These are phyloP conservation scores for Lactarius evosmus DNA, from an alignment of 768 basidiomycete genomes.

Conservation along the genomic window DNA sequence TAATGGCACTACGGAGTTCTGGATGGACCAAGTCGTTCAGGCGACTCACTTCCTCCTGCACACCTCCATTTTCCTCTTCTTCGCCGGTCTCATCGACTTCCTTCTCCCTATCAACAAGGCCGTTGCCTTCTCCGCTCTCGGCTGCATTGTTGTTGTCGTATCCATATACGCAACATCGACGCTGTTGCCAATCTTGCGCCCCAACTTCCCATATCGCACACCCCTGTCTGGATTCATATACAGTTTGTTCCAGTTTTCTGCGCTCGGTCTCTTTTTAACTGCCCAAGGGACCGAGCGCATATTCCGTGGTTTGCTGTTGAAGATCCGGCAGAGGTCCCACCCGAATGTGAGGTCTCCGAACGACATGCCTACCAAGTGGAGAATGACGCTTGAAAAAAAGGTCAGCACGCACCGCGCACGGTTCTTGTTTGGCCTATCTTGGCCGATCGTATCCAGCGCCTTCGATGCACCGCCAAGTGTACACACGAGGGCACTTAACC, in stretches of 20 bases:
- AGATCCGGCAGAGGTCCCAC: not conserved
- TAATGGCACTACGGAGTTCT: not conserved
- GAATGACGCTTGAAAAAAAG: not conserved
- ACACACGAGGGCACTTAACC: not conserved
- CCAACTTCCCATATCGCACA: not conserved
- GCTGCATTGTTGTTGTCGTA: not conserved
- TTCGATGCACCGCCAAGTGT: not conserved
- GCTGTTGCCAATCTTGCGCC: not conserved
- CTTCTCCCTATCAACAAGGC: not conserved
- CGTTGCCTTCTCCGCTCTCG: not conserved
- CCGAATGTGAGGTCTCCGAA: not conserved
- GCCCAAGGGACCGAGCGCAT: not conserved
- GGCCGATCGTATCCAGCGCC: not conserved
- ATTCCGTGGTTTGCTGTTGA: not conserved
- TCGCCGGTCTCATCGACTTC: not conserved
- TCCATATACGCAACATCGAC: not conserved
- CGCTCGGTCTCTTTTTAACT: not conserved
- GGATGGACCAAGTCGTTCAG: not conserved
- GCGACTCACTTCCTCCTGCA: not conserved
- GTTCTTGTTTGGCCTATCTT: not conserved
- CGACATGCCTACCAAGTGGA: not conserved
- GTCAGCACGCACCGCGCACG: not conserved
- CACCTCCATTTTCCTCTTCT: not conserved
- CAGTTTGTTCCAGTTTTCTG: not conserved
- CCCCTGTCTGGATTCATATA: not conserved